Base-by-base conservation (phyloP, 2,329 filamentous ascomycete genomes). In the Colletotrichum abscissum region DNA sequence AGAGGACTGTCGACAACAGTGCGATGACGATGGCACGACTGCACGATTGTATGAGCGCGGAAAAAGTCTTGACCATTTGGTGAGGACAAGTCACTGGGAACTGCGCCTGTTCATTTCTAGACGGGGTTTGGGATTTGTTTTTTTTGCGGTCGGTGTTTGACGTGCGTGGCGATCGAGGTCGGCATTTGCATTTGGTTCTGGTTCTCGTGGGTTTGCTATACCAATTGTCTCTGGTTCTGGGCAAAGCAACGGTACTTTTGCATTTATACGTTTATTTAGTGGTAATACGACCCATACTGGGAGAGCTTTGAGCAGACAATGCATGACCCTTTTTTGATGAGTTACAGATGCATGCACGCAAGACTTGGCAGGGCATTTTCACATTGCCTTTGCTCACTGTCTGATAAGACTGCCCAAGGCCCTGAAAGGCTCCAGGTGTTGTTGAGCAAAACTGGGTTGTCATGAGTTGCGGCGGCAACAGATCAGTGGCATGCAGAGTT, bases 31-130 rank as follows among this genome's bases (percentile, higher is more conserved):
- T 65, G 72, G 74, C 74, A 76, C 74, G 74, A 76, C 63, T 66
- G 74, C 66, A 75, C 72, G 74, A 75, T 72, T 76, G 69, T 76
- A 76, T 70, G 74, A 76, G 59, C 30, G 69, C 62, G 66, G 69
- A 60, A 69, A 72, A 64, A 49, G 52, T 67, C 46, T 49, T 64
- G 35, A 58, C 56, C 54, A 68, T 69, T 69, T 66, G 71, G 60
- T 49, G 19, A 11, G 30, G 59, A 49, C 56, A 62, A n/a, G 26
- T 69, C n/a, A 52, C 46, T 56, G 42, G 38, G 64, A 26, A 35
- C 42, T 66, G 52, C 56, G 69, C 73, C 69, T 73, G 65, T 62
- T 66, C 63, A 19, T 58, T 55, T 72, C 58, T 74, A 68, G 57
- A 66, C 38, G 35, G 66, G 71, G 63, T 56, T 75, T 74, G 52